These are phyloP conservation scores for Plasmodium gonderi DNA, from an alignment of 169 alveolate species.

Conservation along the genomic window DNA sequence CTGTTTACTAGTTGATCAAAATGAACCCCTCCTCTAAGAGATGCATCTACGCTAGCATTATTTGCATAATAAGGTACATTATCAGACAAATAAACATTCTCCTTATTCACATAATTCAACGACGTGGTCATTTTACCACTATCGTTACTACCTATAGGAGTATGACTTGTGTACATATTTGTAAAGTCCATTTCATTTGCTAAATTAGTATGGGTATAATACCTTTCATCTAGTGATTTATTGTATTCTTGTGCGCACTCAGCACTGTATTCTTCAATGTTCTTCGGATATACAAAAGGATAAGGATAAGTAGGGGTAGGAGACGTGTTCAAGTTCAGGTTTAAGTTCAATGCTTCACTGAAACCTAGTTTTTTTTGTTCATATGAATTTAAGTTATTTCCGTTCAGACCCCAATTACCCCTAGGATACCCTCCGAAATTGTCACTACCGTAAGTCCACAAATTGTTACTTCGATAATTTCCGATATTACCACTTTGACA, in stretches of 20 bases:
- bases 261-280: background rate
- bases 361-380: background rate
- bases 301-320: background rate
- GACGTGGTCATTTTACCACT: background rate
- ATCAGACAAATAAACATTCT: background rate
- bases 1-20: background rate
- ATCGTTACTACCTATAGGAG: constrained; percentile 32
- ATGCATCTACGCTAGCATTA: background rate
- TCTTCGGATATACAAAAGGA: background rate
- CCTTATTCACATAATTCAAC: constrained; percentile 2
- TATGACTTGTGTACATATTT: constrained; percentile 40
- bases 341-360: background rate
- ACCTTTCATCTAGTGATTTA: background rate
- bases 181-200: constrained; percentile 66
- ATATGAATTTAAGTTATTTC: background rate
- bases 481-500: background rate
- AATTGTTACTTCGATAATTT: background rate
- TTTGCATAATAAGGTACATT: background rate
- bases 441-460: background rate
- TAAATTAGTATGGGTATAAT: background rate
- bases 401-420: background rate
- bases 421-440: background rate
- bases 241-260: background rate
- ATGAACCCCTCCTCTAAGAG: background rate
- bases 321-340: no score